Percentiles rank a stretch among this genome's conserved stretches.
phyloP scores from a whole-genome alignment of 345 rosid genomes.

The Lepidium africanum region DNA sequence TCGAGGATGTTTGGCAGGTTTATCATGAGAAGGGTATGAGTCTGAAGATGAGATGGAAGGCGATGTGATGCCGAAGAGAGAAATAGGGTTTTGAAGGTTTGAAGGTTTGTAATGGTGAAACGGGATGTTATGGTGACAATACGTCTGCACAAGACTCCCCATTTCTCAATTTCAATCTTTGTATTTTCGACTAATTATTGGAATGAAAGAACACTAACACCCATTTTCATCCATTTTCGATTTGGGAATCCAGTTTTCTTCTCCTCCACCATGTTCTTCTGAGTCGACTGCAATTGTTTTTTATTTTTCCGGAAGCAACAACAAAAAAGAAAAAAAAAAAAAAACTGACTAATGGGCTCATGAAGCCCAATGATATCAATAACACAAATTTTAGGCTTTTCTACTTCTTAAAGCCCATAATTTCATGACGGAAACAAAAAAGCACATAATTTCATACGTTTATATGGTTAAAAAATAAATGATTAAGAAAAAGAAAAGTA shows the following conservation, averaged over 20 bases:
- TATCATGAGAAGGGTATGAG: background rate
- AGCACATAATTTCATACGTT: background rate
- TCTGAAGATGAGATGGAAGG: slow-evolving; percentile 10
- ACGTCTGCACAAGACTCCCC: background rate
- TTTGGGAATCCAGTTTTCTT: background rate
- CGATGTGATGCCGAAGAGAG: slow-evolving; percentile 28
- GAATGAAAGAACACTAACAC: background rate
- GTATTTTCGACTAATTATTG: background rate
- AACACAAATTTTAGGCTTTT: background rate
- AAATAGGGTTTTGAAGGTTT: slow-evolving; percentile 23
- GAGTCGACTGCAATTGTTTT: background rate
- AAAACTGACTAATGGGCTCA: background rate
- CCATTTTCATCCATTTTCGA: background rate
- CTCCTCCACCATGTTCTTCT: background rate
- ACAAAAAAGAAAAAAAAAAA: background rate
- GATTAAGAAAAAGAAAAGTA: background rate
- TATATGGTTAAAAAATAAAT: background rate
- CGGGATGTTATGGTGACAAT: slow-evolving; percentile 13
- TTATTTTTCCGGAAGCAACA: background rate
- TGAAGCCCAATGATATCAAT: background rate
- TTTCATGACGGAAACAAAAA: no score
- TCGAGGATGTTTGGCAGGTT: background rate
- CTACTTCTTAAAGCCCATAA: background rate
- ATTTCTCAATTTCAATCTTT: background rate
- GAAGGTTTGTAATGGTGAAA: slow-evolving; percentile 25